Percentiles rank a stretch among this genome's conserved stretches.
phyloP scores from a whole-genome alignment of 2,329 filamentous ascomycete genomes.

The Xylaria sp. region DNA sequence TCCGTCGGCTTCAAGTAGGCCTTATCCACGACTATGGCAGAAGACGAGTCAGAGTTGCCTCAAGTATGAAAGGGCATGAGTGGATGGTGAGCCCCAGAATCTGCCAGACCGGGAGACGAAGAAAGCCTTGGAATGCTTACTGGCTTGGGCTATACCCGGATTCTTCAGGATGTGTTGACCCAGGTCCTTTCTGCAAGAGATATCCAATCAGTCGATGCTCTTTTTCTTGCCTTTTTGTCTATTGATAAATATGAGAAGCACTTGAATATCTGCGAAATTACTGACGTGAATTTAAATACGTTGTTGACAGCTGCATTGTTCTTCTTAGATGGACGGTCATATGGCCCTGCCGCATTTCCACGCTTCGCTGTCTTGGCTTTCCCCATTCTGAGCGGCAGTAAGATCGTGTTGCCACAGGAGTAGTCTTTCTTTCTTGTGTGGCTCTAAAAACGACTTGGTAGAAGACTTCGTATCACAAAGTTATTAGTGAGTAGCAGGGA shows the following conservation, averaged over 20 bases:
- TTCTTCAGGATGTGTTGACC: constrained; percentile 84
- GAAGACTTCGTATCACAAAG: neutral
- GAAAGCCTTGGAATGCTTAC: constrained; percentile 9
- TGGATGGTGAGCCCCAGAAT: too few species aligned
- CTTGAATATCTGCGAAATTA: neutral
- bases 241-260: too few species aligned
- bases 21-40: constrained; percentile 78
- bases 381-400: constrained; percentile 47
- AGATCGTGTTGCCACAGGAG: constrained; percentile 34
- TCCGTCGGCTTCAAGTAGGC: constrained; percentile 90
- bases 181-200: constrained; percentile 62
- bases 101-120: neutral
- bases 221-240: neutral
- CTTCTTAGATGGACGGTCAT: constrained; percentile 54
- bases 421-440: neutral
- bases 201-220: neutral
- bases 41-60: constrained; percentile 68
- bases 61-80: neutral
- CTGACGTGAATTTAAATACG: constrained; percentile 87
- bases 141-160: constrained; percentile 38
- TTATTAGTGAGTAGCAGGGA: neutral
- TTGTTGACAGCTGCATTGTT: constrained; percentile 68
- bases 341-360: constrained; percentile 52
- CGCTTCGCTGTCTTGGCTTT: constrained; percentile 56
- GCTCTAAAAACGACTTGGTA: neutral